phyloP scores from a whole-genome alignment of 1,139 yeast species.

The Blastobotrys petasosporus region DNA sequence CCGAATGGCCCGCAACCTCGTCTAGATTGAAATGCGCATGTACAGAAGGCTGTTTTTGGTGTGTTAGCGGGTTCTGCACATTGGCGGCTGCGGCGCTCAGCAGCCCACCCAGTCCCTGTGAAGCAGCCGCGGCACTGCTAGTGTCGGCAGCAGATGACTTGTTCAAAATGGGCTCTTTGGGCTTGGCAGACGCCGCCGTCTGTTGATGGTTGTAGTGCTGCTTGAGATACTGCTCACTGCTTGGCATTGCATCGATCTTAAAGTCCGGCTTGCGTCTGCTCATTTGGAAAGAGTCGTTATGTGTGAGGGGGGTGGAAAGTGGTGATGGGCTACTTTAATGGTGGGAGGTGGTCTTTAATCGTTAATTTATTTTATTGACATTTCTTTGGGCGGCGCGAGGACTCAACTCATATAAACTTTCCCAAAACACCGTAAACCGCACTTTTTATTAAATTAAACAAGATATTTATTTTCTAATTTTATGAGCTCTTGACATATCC shows the following conservation, averaged over 20 bases:
- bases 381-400: too few relatives aligned
- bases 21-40: constrained; percentile 80
- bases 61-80: constrained; percentile 23
- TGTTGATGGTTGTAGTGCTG: constrained; percentile 6
- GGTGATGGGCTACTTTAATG: background rate
- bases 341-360: background rate
- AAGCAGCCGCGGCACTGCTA: background rate
- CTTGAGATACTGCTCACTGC: constrained; percentile 5
- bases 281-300: too few relatives aligned
- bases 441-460: too few relatives aligned
- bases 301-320: background rate
- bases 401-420: too few relatives aligned
- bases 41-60: constrained; percentile 54
- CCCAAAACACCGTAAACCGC: too few relatives aligned
- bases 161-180: constrained; percentile 11
- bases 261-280: constrained; percentile 11
- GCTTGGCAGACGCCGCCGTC: constrained; percentile 4
- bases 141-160: background rate
- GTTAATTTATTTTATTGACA: too few relatives aligned
- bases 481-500: too few relatives aligned
- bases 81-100: background rate
- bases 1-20: constrained; percentile 56
- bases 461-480: too few relatives aligned
- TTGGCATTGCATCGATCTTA: constrained; percentile 9
- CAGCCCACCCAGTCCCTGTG: background rate